Evolutionary conservation across 805 yeast species (phyloP).

Genomic region (Saccharomycopsis javanensis): DNA sequence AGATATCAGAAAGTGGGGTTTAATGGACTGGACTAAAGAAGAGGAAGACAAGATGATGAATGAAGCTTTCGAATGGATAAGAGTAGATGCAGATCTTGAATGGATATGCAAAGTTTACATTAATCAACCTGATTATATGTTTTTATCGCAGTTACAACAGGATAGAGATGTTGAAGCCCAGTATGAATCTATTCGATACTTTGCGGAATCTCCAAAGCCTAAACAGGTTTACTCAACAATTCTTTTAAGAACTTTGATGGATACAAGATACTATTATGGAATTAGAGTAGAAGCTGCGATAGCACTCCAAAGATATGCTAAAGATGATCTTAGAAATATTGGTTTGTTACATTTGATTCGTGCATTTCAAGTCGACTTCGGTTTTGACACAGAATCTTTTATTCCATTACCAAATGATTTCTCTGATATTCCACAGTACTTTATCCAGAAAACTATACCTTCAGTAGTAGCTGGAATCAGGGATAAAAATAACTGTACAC

Average conservation of each 20-base stretch:
- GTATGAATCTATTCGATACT: conserved; percentile 66
- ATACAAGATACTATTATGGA: conserved; percentile 78
- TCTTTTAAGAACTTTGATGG: conserved; percentile 72
- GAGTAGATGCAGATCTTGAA: conserved; percentile 96
- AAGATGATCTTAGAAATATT: conserved; percentile 47
- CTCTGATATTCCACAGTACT: conserved; percentile 55
- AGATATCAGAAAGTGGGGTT: conserved; percentile 63
- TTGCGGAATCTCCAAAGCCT: conserved; percentile 52
- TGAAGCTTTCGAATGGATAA: conserved; percentile 95
- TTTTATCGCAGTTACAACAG: conserved; percentile 82
- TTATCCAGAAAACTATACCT: conserved; percentile 63
- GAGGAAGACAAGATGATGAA: conserved; percentile 59
- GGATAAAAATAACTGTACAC: conserved; percentile 53
- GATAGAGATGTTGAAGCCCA: conserved; percentile 97
- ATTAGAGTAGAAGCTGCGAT: conserved; percentile 78
- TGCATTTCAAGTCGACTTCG: conserved; percentile 60
- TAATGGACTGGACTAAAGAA: conserved; percentile 58
- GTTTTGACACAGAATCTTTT: conserved; percentile 51
- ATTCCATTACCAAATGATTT: conserved; percentile 81
- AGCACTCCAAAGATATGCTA: conserved; percentile 64
- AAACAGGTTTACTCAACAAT: conserved; percentile 62
- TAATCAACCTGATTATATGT: conserved; percentile 93
- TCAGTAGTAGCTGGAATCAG: conserved; percentile 48
- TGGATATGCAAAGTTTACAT: conserved; percentile 83
- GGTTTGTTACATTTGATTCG: conserved; percentile 67